Evolutionary conservation across 1,139 yeast genomes (phyloP).

Genomic region (Pichia inconspicua): DNA sequence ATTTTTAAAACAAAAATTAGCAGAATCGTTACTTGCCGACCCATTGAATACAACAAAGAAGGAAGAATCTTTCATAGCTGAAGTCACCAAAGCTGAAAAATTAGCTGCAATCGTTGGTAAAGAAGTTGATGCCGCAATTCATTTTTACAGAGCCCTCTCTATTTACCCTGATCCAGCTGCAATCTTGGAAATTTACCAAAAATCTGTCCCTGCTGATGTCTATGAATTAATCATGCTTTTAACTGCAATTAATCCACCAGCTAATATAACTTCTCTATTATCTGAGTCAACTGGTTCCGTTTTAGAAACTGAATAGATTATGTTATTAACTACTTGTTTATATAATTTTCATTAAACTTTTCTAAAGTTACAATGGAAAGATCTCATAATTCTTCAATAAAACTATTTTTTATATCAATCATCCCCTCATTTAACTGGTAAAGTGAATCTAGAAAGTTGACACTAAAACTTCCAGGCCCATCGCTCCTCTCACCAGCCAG

Average conservation of each 20-base stretch:
- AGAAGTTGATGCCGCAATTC: slow-evolving; percentile 73
- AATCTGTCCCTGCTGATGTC: slow-evolving; percentile 73
- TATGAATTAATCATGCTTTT: slow-evolving; percentile 78
- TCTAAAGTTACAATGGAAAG: background rate
- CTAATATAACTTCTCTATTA: slow-evolving; percentile 63
- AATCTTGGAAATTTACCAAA: slow-evolving; percentile 80
- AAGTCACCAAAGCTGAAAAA: slow-evolving; percentile 80
- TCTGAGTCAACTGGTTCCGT: slow-evolving; percentile 33
- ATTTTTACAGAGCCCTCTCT: slow-evolving; percentile 90
- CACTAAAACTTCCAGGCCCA: slow-evolving; percentile 23
- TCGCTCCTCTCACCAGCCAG: slow-evolving; percentile 34
- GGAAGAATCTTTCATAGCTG: slow-evolving; percentile 71
- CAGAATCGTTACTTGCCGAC: slow-evolving; percentile 53
- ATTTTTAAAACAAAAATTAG: slow-evolving; percentile 53
- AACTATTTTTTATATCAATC: background rate
- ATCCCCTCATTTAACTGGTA: background rate
- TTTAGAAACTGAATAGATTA: slow-evolving; percentile 13
- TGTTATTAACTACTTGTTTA: background rate
- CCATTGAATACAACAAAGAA: slow-evolving; percentile 59
- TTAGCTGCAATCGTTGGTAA: slow-evolving; percentile 49
- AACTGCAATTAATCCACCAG: slow-evolving; percentile 87
- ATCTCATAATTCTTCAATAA: background rate
- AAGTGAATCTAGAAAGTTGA: slow-evolving; percentile 18
- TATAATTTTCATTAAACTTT: background rate
- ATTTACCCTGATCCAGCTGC: slow-evolving; percentile 95